Evolutionary conservation across 768 basidiomycete species (phyloP).

Genomic region (Termitomyces sp.): DNA sequence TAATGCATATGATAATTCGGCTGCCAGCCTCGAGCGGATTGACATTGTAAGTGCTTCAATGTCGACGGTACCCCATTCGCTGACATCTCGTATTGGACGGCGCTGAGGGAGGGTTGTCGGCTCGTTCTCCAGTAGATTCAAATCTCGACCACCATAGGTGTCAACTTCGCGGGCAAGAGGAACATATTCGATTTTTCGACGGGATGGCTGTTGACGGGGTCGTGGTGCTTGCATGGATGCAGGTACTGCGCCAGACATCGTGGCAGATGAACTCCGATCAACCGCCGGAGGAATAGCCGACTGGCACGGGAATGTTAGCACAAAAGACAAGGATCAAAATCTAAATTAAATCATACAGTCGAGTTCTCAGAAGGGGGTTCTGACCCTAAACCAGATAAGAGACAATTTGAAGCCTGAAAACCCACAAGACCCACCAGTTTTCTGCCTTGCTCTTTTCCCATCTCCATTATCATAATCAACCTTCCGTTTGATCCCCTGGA

Average conservation of each 20-base stretch:
- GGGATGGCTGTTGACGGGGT: slow-evolving; percentile 48
- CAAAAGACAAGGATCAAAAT: slow-evolving; percentile 8
- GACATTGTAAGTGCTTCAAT: slow-evolving; percentile 94
- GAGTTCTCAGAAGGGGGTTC: slow-evolving; percentile 44
- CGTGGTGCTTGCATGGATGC: slow-evolving; percentile 27
- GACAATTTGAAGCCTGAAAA: slow-evolving; percentile 2
- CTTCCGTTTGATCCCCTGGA: slow-evolving; percentile 71
- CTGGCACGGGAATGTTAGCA: slow-evolving; percentile 18
- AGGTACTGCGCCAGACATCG: slow-evolving; percentile 24
- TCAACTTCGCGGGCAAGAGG: slow-evolving; percentile 76
- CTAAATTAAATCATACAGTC: slow-evolving; percentile 34
- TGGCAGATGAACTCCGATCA: slow-evolving; percentile 24
- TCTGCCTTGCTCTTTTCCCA: slow-evolving; percentile 67
- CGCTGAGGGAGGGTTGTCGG: slow-evolving; percentile 45
- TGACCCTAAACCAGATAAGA: slow-evolving; percentile 22
- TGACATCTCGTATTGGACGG: slow-evolving; percentile 65
- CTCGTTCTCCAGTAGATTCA: slow-evolving; percentile 64
- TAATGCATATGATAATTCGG: slow-evolving; percentile 87
- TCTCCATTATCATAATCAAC: slow-evolving; percentile 63
- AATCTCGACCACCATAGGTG: slow-evolving; percentile 79
- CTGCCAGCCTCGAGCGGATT: slow-evolving; percentile 77
- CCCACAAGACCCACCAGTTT: slow-evolving; percentile 52
- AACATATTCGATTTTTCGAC: slow-evolving; percentile 86
- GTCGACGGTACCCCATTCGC: slow-evolving; percentile 87
- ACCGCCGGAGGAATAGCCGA: slow-evolving; percentile 27